Evolutionary conservation across 2,329 filamentous ascomycete genomes (phyloP).

Genomic region (Amylocarpus encephaloides): DNA sequence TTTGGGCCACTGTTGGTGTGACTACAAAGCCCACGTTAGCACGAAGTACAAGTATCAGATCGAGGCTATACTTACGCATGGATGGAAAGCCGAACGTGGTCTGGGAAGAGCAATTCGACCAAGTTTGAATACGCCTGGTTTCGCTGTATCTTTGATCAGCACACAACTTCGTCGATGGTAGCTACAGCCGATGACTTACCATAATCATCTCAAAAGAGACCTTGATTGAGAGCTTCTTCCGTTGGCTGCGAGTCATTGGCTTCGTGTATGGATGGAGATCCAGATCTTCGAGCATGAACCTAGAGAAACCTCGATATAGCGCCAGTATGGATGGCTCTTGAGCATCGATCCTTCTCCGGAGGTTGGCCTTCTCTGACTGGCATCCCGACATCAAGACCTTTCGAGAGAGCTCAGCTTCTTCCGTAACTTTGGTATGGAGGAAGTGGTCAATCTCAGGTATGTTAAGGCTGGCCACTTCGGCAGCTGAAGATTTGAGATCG

Average conservation of each 20-base stretch:
- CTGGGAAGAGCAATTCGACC: constrained; percentile 5
- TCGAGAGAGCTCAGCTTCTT: constrained; percentile 4
- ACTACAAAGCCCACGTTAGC: not conserved
- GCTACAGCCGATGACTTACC: not conserved
- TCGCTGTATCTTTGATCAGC: not conserved
- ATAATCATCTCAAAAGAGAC: constrained; percentile 8
- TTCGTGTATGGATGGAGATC: constrained; percentile 5
- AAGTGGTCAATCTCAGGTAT: constrained; percentile 4
- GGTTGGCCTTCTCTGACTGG: constrained; percentile 1
- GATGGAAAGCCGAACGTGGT: constrained; percentile 5
- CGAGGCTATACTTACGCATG: constrained; percentile 3
- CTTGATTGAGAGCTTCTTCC: constrained; percentile 6
- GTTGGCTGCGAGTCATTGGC: constrained; percentile 3
- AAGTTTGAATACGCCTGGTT: constrained; percentile 7
- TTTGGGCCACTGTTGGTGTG: constrained; percentile 7
- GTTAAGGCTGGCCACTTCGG: not conserved
- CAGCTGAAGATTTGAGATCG: not conserved
- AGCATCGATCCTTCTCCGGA: constrained; percentile 4
- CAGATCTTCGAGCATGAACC: constrained; percentile 8
- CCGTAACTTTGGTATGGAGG: constrained; percentile 1
- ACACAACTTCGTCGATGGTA: not conserved
- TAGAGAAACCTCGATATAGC: constrained; percentile 3
- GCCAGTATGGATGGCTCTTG: constrained; percentile 4
- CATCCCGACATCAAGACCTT: constrained; percentile 4
- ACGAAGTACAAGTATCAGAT: not conserved